Evolutionary conservation across 148 eudicot genomes (phyloP).

Genomic region (Vaccinium corymbosum): DNA sequence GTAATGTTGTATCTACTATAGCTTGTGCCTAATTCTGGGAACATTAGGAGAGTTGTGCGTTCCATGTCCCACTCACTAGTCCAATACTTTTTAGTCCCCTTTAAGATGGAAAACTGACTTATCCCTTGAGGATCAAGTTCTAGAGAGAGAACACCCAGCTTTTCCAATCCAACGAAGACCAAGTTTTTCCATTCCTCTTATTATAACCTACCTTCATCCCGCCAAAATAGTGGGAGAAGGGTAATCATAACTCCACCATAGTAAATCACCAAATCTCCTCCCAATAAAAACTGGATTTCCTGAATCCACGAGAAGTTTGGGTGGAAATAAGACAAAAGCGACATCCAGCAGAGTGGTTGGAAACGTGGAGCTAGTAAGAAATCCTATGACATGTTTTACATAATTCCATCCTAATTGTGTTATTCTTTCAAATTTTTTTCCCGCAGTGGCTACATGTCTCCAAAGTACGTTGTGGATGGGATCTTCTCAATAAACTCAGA

Average conservation of each 20-base stretch:
- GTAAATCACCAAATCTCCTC: background rate
- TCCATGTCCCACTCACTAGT: slow-evolving; percentile 14
- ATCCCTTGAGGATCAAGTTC: background rate
- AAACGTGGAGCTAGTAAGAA: slow-evolving; percentile 17
- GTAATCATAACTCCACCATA: background rate
- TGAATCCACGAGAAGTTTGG: slow-evolving; percentile 12
- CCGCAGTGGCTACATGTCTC: slow-evolving; percentile 37
- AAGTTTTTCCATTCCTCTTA: too few relatives aligned
- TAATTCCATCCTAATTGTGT: too few relatives aligned
- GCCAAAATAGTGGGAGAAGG: background rate
- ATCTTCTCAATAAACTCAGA: slow-evolving; percentile 25
- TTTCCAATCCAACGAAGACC: too few relatives aligned
- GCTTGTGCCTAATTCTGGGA: slow-evolving; percentile 26
- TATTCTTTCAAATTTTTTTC: background rate
- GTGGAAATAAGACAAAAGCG: slow-evolving; percentile 2
- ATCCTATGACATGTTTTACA: background rate
- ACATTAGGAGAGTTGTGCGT: slow-evolving; percentile 12
- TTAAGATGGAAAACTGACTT: background rate
- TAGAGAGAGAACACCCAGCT: slow-evolving; percentile 13
- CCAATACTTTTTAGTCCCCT: background rate
- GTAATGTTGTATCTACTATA: slow-evolving; percentile 15
- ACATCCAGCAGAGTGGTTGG: slow-evolving; percentile 19
- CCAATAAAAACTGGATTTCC: background rate
- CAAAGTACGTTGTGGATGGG: slow-evolving; percentile 28
- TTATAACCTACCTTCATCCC: too few relatives aligned